phyloP scores from a whole-genome alignment of 2,329 filamentous ascomycete genomes.

The Trichoderma arundinaceum region DNA sequence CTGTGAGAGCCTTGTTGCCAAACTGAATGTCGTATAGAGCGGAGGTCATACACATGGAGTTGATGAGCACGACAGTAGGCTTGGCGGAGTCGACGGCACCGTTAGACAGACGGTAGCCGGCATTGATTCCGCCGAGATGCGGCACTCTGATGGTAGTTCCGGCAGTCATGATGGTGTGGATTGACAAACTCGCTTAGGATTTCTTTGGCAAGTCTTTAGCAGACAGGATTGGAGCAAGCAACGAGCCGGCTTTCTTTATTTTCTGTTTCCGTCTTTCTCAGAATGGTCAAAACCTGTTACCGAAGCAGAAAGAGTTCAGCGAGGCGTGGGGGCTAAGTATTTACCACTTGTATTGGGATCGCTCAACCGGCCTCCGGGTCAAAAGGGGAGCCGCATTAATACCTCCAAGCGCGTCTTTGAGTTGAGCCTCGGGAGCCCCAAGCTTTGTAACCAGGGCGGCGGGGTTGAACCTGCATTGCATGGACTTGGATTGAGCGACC shows the following conservation, averaged over 20 bases:
- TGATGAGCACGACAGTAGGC: constrained; percentile 58
- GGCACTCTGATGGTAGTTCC: constrained; percentile 52
- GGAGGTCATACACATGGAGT: constrained; percentile 57
- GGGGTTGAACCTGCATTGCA: constrained; percentile 19
- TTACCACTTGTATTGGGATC: constrained; percentile 15
- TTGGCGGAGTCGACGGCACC: constrained; percentile 54
- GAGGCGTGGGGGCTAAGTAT: constrained; percentile 24
- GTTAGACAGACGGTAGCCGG: constrained; percentile 52
- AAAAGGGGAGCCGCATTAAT: constrained; percentile 9
- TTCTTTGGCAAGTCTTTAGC: background rate
- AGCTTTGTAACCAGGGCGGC: constrained; percentile 16
- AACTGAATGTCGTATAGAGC: constrained; percentile 55
- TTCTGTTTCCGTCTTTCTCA: background rate
- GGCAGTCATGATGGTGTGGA: constrained; percentile 43
- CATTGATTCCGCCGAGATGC: constrained; percentile 55
- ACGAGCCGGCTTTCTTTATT: background rate
- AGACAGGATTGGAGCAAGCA: background rate
- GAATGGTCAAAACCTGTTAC: background rate
- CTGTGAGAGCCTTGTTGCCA: constrained; percentile 46
- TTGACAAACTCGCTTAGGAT: background rate
- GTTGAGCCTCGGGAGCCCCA: constrained; percentile 21
- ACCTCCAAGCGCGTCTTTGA: constrained; percentile 18
- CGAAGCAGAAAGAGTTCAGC: background rate
- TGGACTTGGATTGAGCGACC: constrained; percentile 1
- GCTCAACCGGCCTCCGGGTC: background rate